These are phyloP conservation scores for Gillenia trifoliata DNA, from an alignment of 306 rosid species.

Conservation along the genomic window DNA sequence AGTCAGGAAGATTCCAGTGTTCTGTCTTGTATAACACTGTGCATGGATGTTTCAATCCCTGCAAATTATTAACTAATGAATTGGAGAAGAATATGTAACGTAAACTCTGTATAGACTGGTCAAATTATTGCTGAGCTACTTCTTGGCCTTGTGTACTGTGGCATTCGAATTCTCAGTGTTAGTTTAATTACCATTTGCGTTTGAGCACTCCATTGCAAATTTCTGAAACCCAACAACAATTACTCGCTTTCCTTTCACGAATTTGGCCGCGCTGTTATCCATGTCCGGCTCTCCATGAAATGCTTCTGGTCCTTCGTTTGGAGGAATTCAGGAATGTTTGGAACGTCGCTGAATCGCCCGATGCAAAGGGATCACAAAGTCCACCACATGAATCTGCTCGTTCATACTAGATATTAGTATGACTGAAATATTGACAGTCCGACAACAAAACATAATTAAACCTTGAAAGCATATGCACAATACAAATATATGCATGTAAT, in stretches of 20 bases:
- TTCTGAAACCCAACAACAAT: conserved; percentile 62
- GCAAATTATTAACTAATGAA: not conserved
- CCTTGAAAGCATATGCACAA: not conserved
- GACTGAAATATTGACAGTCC: not conserved
- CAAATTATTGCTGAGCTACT: no score
- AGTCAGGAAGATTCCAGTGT: conserved; percentile 59
- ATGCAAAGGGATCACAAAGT: conserved; percentile 66
- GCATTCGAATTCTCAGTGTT: no score
- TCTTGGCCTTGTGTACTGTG: no score
- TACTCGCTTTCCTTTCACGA: conserved; percentile 42
- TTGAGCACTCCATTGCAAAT: conserved; percentile 57
- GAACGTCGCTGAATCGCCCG: conserved; percentile 68
- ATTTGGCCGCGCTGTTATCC: conserved; percentile 39
- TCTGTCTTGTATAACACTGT: conserved; percentile 46
- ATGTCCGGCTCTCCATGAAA: conserved; percentile 44
- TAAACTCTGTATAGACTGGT: no score
- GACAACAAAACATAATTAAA: not conserved
- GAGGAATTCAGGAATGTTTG: conserved; percentile 62
- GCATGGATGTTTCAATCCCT: conserved; percentile 54
- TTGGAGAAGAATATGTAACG: not conserved
- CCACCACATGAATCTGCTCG: conserved; percentile 39
- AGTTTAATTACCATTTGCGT: conserved; percentile 56
- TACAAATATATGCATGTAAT: not conserved
- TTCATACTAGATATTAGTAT: no score
- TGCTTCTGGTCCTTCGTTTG: conserved; percentile 45